Conservation (phyloP, 306 rosid genomes). For the Betula pendula region DNA sequence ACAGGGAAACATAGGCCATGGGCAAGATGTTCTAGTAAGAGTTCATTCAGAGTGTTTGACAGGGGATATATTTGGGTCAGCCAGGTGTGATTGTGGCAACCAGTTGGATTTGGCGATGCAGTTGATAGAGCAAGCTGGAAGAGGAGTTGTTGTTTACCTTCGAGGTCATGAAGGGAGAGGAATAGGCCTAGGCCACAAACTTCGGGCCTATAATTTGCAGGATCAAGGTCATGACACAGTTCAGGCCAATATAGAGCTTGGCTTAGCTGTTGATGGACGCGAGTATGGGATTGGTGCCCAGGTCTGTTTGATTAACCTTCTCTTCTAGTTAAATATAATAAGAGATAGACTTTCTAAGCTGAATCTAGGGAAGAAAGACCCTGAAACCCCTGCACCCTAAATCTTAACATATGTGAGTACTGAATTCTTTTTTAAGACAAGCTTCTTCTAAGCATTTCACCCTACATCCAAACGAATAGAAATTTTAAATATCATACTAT, state of each 20-base stretch:
- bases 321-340: not conserved
- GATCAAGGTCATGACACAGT: conserved; percentile 87
- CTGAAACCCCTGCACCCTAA: no score
- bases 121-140: conserved; percentile 65
- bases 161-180: conserved; percentile 97
- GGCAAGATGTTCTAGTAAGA: conserved; percentile 71
- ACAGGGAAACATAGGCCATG: conserved; percentile 74
- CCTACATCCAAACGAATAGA: no score
- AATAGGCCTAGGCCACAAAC: conserved; percentile 84
- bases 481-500: no score
- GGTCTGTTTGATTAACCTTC: conserved; percentile 39
- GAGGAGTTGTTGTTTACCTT: conserved; percentile 79
- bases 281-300: conserved; percentile 90
- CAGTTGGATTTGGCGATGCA: conserved; percentile 85
- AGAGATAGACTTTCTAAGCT: not conserved
- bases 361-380: no score
- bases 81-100: conserved; percentile 85
- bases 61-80: conserved; percentile 86
- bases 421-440: no score
- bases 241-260: conserved; percentile 80
- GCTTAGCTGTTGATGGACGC: conserved; percentile 77
- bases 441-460: no score
- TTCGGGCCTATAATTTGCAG: conserved; percentile 76
- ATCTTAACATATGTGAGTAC: no score
- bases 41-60: conserved; percentile 94